Evolutionary conservation across 2,329 filamentous ascomycete species (phyloP).

Genomic region (Microcera coccophila): DNA sequence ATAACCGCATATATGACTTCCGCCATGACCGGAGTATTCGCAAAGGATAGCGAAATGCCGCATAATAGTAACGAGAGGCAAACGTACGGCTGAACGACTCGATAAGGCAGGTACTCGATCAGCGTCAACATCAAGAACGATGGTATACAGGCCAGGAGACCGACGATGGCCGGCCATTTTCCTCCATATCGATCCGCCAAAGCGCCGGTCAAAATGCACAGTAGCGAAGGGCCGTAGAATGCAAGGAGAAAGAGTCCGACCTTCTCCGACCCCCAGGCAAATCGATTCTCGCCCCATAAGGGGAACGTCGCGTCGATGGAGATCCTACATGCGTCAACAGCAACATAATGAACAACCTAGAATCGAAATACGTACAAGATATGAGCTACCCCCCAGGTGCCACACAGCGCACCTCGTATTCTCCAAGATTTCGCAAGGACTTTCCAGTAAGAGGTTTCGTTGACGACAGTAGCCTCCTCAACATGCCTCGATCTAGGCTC

Average conservation of each 20-base stretch:
- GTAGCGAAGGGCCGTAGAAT: conserved; percentile 11
- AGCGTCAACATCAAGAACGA: conserved; percentile 7
- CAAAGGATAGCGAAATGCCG: conserved; percentile 10
- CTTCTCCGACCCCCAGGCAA: conserved; percentile 2
- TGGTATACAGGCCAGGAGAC: conserved; percentile 8
- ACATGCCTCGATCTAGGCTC: background rate
- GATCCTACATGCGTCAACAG: conserved; percentile 7
- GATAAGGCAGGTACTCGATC: conserved; percentile 2
- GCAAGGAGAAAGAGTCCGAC: conserved; percentile 9
- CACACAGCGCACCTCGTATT: conserved; percentile 8
- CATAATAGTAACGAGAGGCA: conserved; percentile 11
- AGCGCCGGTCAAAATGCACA: conserved; percentile 8
- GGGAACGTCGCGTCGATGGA: conserved; percentile 11
- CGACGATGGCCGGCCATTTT: conserved; percentile 8
- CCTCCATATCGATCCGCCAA: conserved; percentile 12
- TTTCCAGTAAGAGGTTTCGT: background rate
- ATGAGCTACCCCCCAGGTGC: conserved; percentile 13
- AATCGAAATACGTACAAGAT: conserved; percentile 6
- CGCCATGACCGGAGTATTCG: conserved; percentile 13
- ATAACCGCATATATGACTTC: conserved; percentile 10
- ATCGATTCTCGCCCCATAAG: conserved; percentile 7
- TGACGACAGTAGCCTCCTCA: background rate
- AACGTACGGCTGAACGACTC: conserved; percentile 2
- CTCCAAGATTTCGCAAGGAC: conserved; percentile 9
- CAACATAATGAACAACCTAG: background rate